Evolutionary conservation across 768 basidiomycete genomes (phyloP).

Genomic region (Flagelloscypha sp.): DNA sequence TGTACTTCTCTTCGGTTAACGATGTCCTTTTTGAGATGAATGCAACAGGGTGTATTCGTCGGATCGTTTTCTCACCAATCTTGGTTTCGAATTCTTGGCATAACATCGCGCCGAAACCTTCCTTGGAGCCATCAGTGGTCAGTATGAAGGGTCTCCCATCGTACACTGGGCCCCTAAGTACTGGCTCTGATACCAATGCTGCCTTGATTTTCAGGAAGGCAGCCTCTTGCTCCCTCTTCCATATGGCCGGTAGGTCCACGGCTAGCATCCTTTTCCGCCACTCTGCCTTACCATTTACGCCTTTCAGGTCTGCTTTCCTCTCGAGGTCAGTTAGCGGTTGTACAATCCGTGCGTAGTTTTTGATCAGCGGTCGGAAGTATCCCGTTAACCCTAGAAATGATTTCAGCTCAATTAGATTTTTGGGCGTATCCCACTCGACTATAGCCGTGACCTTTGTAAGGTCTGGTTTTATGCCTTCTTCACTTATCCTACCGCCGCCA

Average conservation of each 20-base stretch:
- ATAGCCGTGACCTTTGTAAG: slow-evolving; percentile 8
- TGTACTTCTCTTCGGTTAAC: slow-evolving; percentile 20
- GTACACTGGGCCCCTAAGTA: slow-evolving; percentile 20
- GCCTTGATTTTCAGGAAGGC: slow-evolving; percentile 24
- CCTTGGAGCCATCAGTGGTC: slow-evolving; percentile 24
- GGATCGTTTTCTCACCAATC: slow-evolving; percentile 14
- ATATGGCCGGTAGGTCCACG: slow-evolving; percentile 9
- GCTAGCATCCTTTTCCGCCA: slow-evolving; percentile 19
- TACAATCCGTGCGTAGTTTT: slow-evolving; percentile 1
- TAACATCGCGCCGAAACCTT: slow-evolving; percentile 24
- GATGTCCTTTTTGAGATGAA: slow-evolving; percentile 26
- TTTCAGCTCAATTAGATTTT: slow-evolving; percentile 2
- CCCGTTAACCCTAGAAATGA: slow-evolving; percentile 8
- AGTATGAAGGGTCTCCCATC: slow-evolving; percentile 30
- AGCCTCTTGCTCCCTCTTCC: slow-evolving; percentile 16
- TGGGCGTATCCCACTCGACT: slow-evolving; percentile 5
- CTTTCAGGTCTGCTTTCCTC: slow-evolving; percentile 12
- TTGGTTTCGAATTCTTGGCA: slow-evolving; percentile 15
- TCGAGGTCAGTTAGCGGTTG: slow-evolving; percentile 6
- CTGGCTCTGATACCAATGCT: slow-evolving; percentile 22
- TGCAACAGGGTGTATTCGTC: slow-evolving; percentile 15
- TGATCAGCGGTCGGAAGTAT: slow-evolving; percentile 8
- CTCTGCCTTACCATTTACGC: slow-evolving; percentile 11
- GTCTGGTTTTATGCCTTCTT: slow-evolving; percentile 6
- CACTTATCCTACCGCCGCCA: slow-evolving; percentile 9